Base-by-base conservation (phyloP, 352 stramenopile species). In the Globisporangium radiosum region DNA sequence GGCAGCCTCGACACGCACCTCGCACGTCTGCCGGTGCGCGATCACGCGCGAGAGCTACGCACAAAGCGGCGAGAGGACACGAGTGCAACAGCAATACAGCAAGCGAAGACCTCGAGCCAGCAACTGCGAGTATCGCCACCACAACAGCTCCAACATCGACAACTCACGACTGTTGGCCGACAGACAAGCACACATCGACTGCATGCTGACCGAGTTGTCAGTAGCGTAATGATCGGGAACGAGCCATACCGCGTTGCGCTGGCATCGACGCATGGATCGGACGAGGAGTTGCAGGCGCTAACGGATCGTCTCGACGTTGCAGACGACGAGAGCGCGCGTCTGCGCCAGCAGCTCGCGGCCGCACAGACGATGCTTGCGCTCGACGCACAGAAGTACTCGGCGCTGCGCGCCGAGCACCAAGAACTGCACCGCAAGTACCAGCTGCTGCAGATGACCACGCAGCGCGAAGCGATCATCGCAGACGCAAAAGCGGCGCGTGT, bases 381-480 rank as follows among this genome's bases (percentile, higher is more conserved):
- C 11, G 69, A 77, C 19, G 52, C 69, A 47, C 62, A 60, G 36
- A 70, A 73, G 11, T 75, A 70, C 49, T 56, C 60, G 2, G 62
- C 68, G 4, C 56, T 79, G 8, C 65, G 47, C 14, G 56, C 57
- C 10, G 62, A 79, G 5, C 71, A 72, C 40, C 69, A 80, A 54
- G 64, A 76, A 38, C 39, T 80, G 25, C 67, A 80, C 15, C 59
- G 73, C 2, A 76, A 57, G 3, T 57, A 47, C 19, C 51, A 65
- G 39, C 10, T 59, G 4, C 38, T 69, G 6, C 50, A 65, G 25
- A 52, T 65, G 15, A 33, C 79, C 42, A 74, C 75, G 45, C 77
- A 90, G 52, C 66, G 70, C n/a, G 59, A 67, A n/a, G 9, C 62
- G 7, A 68, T 90, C 8, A 65, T 78, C 47, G 65, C 72, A 1